phyloP scores from a whole-genome alignment of 225 moss, liverwort and hornwort genomes.

The Polytrichum formosum region DNA sequence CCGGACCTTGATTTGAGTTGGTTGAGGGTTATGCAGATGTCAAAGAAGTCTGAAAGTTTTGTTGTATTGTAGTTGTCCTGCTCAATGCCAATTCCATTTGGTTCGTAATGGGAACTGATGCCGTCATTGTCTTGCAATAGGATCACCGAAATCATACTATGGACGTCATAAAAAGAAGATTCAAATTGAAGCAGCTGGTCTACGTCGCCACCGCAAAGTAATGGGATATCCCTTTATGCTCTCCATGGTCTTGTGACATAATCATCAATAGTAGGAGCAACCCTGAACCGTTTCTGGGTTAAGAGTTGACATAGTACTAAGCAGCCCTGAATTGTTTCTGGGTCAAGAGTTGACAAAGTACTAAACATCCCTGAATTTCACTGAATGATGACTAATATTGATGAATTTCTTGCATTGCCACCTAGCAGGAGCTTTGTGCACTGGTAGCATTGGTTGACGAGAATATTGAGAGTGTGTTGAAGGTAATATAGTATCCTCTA shows the following conservation, averaged over 20 bases:
- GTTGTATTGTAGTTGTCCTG: too few species aligned
- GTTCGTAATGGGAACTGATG: too few species aligned
- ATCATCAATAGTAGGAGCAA: too few species aligned
- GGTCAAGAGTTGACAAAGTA: too few species aligned
- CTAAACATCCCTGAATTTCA: too few species aligned
- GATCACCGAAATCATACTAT: conserved; percentile 62
- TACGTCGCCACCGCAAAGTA: conserved; percentile 59
- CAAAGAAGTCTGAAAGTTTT: too few species aligned
- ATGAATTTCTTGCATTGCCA: not conserved
- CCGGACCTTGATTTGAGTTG: too few species aligned
- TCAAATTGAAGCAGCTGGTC: conserved; percentile 57
- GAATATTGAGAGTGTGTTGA: conserved; percentile 56
- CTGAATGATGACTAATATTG: not conserved
- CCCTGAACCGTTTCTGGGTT: too few species aligned
- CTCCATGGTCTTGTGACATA: not conserved
- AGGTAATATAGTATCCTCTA: conserved; percentile 17
- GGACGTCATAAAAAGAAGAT: conserved; percentile 72
- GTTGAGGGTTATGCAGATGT: too few species aligned
- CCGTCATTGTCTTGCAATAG: conserved; percentile 20
- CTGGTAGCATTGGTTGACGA: conserved; percentile 58
- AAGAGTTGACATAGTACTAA: too few species aligned
- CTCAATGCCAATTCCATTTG: not conserved
- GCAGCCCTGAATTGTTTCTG: too few species aligned
- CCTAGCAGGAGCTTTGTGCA: conserved; percentile 53
- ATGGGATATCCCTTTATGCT: not conserved